Evolutionary conservation across 108 stramenopile genomes (phyloP).

Genomic region (Schizochytrium sp.): DNA sequence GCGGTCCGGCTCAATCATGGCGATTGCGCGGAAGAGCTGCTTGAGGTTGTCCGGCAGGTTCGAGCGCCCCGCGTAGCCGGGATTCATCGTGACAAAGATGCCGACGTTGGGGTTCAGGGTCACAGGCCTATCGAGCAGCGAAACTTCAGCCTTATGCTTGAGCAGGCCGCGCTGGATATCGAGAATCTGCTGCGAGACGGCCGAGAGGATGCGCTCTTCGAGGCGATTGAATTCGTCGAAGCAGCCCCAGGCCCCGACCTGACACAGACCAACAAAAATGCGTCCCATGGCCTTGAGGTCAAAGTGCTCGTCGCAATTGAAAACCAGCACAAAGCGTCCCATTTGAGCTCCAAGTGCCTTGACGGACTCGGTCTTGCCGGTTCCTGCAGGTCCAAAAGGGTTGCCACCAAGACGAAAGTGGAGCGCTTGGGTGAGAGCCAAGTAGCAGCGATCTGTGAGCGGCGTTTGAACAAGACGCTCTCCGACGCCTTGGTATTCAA

Average conservation of each 20-base stretch:
- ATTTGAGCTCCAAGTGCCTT: conserved; percentile 91
- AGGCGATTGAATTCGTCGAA: conserved; percentile 99
- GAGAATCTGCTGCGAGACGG: conserved; percentile 92
- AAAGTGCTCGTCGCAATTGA: conserved; percentile 94
- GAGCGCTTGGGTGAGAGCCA: conserved; percentile 90
- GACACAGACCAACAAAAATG: conserved; percentile 89
- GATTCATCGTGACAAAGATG: conserved; percentile 98
- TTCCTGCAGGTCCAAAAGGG: conserved; percentile 97
- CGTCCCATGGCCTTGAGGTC: conserved; percentile 96
- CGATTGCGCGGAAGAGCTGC: conserved; percentile 89
- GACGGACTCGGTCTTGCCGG: conserved; percentile 96
- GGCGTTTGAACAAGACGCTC: conserved; percentile 95
- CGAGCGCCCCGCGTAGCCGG: conserved; percentile 96
- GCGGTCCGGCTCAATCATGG: conserved; percentile 93
- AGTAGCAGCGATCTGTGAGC: conserved; percentile 91
- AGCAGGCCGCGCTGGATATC: conserved; percentile 84
- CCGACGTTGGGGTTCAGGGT: conserved; percentile 82
- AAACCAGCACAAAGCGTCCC: conserved; percentile 91
- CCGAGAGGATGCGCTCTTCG: conserved; percentile 87
- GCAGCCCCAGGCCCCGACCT: conserved; percentile 88
- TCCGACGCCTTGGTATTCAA: conserved; percentile 95
- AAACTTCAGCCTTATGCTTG: conserved; percentile 42
- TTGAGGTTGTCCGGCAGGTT: conserved; percentile 98
- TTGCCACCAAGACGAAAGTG: conserved; percentile 92
- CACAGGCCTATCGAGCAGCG: conserved; percentile 31